These are phyloP conservation scores for Parathielavia appendiculata DNA, from an alignment of 495 filamentous ascomycete genomes.

Conservation along the genomic window DNA sequence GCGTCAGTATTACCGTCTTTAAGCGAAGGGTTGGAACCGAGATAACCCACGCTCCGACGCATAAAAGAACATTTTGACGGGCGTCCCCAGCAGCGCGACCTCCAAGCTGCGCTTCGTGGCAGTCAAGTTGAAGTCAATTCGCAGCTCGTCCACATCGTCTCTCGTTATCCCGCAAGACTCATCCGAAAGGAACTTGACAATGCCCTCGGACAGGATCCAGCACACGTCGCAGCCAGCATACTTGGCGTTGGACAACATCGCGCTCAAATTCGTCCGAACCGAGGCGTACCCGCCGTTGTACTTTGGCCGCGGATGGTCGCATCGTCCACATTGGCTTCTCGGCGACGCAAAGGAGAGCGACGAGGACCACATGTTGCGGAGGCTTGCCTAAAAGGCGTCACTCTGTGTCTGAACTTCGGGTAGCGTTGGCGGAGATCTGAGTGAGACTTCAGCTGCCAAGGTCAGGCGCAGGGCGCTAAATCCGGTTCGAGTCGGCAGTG, in stretches of 20 bases:
- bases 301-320: conserved; percentile 2
- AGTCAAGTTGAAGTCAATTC: conserved; percentile 10
- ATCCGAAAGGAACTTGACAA: conserved; percentile 2
- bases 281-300: conserved; percentile 4
- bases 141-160: conserved; percentile 4
- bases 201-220: background rate
- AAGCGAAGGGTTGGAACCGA: too few species aligned
- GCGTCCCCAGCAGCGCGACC: background rate
- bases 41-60: background rate
- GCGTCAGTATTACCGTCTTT: background rate
- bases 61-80: conserved; percentile 11
- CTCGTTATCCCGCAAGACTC: background rate
- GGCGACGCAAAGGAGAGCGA: background rate
- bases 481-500: background rate
- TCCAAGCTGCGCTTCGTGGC: conserved; percentile 5
- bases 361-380: background rate
- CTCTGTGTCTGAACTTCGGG: background rate
- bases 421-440: background rate
- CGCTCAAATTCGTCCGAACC: background rate
- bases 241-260: conserved; percentile 1
- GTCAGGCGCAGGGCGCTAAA: background rate
- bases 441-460: background rate
- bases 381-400: background rate
- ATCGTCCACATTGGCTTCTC: background rate
- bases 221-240: conserved; percentile 2